Evolutionary conservation across 2,329 filamentous ascomycete species (phyloP).

Genomic region (Aspergillus luchuensis): DNA sequence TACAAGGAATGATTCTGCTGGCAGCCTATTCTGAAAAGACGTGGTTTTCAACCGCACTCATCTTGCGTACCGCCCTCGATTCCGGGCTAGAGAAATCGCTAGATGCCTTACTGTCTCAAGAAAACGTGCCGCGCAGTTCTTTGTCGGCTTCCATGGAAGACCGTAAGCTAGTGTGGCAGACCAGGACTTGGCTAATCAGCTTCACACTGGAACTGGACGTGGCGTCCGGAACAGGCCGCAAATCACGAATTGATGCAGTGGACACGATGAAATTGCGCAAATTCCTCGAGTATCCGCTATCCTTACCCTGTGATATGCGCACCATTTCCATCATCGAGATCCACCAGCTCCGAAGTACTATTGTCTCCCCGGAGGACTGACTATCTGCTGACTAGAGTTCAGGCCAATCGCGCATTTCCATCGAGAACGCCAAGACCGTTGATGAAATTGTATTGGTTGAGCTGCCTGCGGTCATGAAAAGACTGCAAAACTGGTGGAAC

Average conservation of each 20-base stretch:
- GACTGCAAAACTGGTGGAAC: conserved; percentile 37
- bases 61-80: conserved; percentile 38
- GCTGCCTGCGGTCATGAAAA: conserved; percentile 35
- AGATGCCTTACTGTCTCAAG: conserved; percentile 35
- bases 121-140: conserved; percentile 35
- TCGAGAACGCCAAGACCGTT: conserved; percentile 31
- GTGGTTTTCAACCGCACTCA: conserved; percentile 41
- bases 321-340: conserved; percentile 39
- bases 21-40: conserved; percentile 42
- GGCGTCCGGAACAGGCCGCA: conserved; percentile 38
- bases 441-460: conserved; percentile 30
- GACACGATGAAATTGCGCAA: conserved; percentile 36
- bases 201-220: conserved; percentile 39
- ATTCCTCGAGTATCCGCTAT: conserved; percentile 40
- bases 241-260: conserved; percentile 38
- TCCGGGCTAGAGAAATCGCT: conserved; percentile 39
- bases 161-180: conserved; percentile 39
- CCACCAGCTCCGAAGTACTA: conserved; percentile 37
- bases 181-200: conserved; percentile 39
- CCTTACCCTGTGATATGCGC: conserved; percentile 37
- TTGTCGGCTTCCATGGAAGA: conserved; percentile 38
- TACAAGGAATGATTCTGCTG: conserved; percentile 40
- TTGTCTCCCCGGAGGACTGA: not conserved
- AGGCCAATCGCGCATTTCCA: conserved; percentile 33
- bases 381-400: not conserved